Percentiles rank a stretch among this genome's conserved stretches.
These are phyloP conservation scores for Podaxis rugospora DNA, from an alignment of 768 basidiomycete species.

Conservation along the genomic window DNA sequence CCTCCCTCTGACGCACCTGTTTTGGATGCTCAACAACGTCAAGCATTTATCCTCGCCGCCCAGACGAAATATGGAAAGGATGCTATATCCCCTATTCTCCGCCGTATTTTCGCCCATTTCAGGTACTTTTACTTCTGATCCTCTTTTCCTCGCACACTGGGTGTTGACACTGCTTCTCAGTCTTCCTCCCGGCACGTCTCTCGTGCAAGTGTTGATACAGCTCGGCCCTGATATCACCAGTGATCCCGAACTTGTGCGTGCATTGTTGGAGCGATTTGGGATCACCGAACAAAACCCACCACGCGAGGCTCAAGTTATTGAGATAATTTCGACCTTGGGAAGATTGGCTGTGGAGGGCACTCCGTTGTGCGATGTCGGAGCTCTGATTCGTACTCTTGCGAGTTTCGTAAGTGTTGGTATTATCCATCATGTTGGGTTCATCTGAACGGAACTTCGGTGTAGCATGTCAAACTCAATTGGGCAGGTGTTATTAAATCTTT, in stretches of 20 bases:
- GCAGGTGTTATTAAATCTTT: slow-evolving; percentile 79
- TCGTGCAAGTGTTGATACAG: slow-evolving; percentile 73
- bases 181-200: slow-evolving; percentile 59
- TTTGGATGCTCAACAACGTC: slow-evolving; percentile 68
- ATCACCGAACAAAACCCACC: slow-evolving; percentile 71
- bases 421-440: neutral
- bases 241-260: slow-evolving; percentile 66
- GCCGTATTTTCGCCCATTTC: slow-evolving; percentile 67
- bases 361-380: slow-evolving; percentile 67
- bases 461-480: slow-evolving; percentile 76
- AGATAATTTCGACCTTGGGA: slow-evolving; percentile 65
- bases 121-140: slow-evolving; percentile 42
- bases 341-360: slow-evolving; percentile 71
- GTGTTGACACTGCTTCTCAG: slow-evolving; percentile 30
- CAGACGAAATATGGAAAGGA: slow-evolving; percentile 82
- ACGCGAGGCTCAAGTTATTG: slow-evolving; percentile 63
- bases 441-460: slow-evolving; percentile 13
- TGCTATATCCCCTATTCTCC: slow-evolving; percentile 67
- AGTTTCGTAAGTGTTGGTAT: slow-evolving; percentile 56
- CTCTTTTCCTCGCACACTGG: slow-evolving; percentile 13
- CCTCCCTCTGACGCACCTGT: slow-evolving; percentile 63
- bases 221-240: slow-evolving; percentile 77
- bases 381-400: slow-evolving; percentile 66
- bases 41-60: slow-evolving; percentile 68
- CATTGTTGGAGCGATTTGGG: slow-evolving; percentile 69